Conservation (phyloP, 2,329 filamentous ascomycete species). For the Pestalotiopsis fici region DNA sequence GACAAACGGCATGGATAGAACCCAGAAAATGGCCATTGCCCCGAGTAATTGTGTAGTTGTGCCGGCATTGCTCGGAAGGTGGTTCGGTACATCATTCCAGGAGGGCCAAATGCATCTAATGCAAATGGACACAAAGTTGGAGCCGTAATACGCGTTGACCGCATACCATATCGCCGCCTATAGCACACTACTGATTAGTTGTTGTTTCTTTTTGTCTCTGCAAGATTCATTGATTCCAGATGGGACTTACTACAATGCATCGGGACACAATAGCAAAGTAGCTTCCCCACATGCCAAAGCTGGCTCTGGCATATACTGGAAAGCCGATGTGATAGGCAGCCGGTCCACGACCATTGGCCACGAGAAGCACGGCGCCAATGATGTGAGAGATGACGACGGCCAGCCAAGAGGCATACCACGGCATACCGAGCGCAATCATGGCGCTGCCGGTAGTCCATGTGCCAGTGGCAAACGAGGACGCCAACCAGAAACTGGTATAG, state of each 20-base stretch:
- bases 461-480: not conserved
- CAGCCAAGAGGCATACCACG: constrained; percentile 34
- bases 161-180: constrained; percentile 18
- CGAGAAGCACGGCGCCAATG: constrained; percentile 45
- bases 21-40: constrained; percentile 37
- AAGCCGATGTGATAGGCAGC: constrained; percentile 43
- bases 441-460: not conserved
- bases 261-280: constrained; percentile 23
- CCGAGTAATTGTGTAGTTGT: constrained; percentile 38
- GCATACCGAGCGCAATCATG: constrained; percentile 38
- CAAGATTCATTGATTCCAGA: constrained; percentile 38
- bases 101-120: not conserved
- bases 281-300: constrained; percentile 40
- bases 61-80: constrained; percentile 34
- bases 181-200: constrained; percentile 13
- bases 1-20: constrained; percentile 38
- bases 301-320: constrained; percentile 35
- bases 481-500: not conserved
- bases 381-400: constrained; percentile 21
- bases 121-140: not conserved
- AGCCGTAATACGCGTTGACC: constrained; percentile 16
- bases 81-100: constrained; percentile 36
- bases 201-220: not conserved
- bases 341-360: constrained; percentile 43
- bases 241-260: constrained; percentile 41